Evolutionary conservation across 768 basidiomycete species (phyloP).

Genomic region (Glaciozyma antarctica): DNA sequence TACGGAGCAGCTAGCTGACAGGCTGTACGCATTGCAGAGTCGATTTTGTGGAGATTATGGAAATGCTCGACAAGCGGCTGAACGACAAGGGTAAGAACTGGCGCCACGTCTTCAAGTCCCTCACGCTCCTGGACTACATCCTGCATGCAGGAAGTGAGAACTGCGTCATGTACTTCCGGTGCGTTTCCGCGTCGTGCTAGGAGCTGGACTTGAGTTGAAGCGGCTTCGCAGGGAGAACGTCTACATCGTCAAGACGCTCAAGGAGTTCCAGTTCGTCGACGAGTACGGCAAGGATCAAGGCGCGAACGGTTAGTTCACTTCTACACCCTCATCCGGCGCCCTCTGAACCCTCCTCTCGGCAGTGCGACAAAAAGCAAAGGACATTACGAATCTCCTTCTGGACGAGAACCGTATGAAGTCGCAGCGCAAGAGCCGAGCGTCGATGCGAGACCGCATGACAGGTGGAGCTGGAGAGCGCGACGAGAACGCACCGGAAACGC

Average conservation of each 20-base stretch:
- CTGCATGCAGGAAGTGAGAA: slow-evolving; percentile 96
- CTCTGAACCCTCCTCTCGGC: background rate
- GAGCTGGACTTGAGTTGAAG: background rate
- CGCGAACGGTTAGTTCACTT: slow-evolving; percentile 51
- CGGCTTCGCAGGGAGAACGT: slow-evolving; percentile 64
- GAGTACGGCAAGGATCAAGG: slow-evolving; percentile 95
- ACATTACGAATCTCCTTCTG: slow-evolving; percentile 84
- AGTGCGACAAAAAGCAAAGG: slow-evolving; percentile 92
- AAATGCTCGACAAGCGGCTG: slow-evolving; percentile 96
- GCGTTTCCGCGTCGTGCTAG: background rate
- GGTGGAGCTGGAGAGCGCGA: slow-evolving; percentile 47
- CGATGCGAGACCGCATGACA: slow-evolving; percentile 92
- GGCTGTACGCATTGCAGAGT: slow-evolving; percentile 45
- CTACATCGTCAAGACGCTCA: slow-evolving; percentile 95
- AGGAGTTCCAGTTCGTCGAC: slow-evolving; percentile 95
- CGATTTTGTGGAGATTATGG: slow-evolving; percentile 99
- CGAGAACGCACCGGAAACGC: slow-evolving; percentile 35
- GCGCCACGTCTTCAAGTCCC: slow-evolving; percentile 97
- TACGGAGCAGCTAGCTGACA: background rate
- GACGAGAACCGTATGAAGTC: slow-evolving; percentile 77
- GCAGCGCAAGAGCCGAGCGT: slow-evolving; percentile 70
- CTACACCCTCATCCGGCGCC: slow-evolving; percentile 31
- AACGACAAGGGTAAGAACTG: slow-evolving; percentile 99
- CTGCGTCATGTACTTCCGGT: slow-evolving; percentile 85
- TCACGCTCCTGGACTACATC: slow-evolving; percentile 90